Evolutionary conservation across 768 basidiomycete species (phyloP), one percentile per base, ranked within the genome.

Genomic region (Pilatotrama ljubarskyi): DNA sequence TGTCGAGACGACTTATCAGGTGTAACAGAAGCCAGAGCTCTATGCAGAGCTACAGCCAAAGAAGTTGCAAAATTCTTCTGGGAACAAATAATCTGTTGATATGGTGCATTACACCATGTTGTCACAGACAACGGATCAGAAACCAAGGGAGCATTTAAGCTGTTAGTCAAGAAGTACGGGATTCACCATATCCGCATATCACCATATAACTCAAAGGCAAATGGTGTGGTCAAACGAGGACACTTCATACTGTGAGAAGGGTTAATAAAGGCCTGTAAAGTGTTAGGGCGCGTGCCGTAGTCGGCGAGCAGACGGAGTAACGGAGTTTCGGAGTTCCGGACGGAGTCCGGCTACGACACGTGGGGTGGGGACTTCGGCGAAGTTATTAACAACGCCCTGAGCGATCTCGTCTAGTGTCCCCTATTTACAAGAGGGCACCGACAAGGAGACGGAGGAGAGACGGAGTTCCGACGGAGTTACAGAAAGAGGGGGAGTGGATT

Each of bases 211-310:
- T 71, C 69, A 1, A 66, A 69, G 50, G 75, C 69, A 3, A 76
- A 76, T 50, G 73, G 77, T 32, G 66, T 77, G 17, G 74, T 78
- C 0, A 75, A 78, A 67, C 53, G 69, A 14, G 65, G 71, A 13
- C 76, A 77, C 32, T 69, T 57, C 15, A 68, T 49, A 1, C 59
- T 76, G 9, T 38, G 76, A 11, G 73, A 77, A 57, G 71, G 71
- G 0, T 38, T 76, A 9, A 51, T 76, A 1, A 73, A 73, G 36
- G 24, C 67, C 0, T 72, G 69, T 47, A 37, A n/a, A n/a, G n/a
- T n/a, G n/a, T n/a, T n/a, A n/a, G n/a, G n/a, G n/a, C n/a, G n/a
- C n/a, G n/a, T n/a, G n/a, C n/a, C n/a, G n/a, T n/a, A n/a, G n/a
- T n/a, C n/a, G n/a, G n/a, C n/a, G n/a, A n/a, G n/a, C n/a, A n/a